A percentile compares a stretch with the other conserved stretches of the same genome.
Evolutionary conservation across 78 protist species (phyloP).

Genomic region (Reticulomyxa filosa): DNA sequence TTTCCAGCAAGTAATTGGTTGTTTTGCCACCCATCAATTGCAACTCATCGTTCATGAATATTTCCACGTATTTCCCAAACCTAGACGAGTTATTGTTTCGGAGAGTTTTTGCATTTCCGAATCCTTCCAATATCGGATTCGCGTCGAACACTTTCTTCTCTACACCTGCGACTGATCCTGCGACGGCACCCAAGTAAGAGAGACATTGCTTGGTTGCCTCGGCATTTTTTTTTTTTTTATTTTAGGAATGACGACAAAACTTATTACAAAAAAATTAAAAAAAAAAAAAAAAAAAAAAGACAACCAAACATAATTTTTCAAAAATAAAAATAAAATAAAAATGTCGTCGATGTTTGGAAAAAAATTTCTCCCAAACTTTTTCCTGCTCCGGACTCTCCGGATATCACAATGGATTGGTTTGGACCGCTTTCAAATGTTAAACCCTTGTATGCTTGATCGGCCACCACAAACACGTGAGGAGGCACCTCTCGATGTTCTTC

Average conservation of each 20-base stretch:
- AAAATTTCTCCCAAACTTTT: too few relatives aligned
- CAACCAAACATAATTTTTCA: too few relatives aligned
- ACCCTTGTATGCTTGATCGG: slow-evolving; percentile 38
- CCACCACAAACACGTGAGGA: slow-evolving; percentile 56
- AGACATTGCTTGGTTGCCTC: slow-evolving; percentile 1
- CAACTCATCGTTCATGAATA: neutral
- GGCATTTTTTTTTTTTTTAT: neutral
- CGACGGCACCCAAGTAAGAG: neutral
- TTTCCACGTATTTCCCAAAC: slow-evolving; percentile 33
- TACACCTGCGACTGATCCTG: neutral
- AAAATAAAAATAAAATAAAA: too few relatives aligned
- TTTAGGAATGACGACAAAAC: too few relatives aligned
- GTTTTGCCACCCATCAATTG: slow-evolving; percentile 13
- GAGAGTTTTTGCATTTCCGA: slow-evolving; percentile 81
- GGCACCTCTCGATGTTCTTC: slow-evolving; percentile 16
- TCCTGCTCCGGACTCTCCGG: slow-evolving; percentile 84
- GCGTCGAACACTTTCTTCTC: slow-evolving; percentile 21
- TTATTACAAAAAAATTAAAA: too few relatives aligned
- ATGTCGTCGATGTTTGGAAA: too few relatives aligned
- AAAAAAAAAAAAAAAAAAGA: too few relatives aligned
- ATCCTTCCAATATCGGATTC: slow-evolving; percentile 75
- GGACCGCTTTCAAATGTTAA: neutral
- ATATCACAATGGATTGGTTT: slow-evolving; percentile 42
- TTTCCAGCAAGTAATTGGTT: slow-evolving; percentile 46
- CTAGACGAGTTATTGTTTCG: slow-evolving; percentile 68